Evolutionary conservation across 148 eudicot species (phyloP), one percentile per base, ranked within the genome.

Genomic region (Suaeda aralocaspica): DNA sequence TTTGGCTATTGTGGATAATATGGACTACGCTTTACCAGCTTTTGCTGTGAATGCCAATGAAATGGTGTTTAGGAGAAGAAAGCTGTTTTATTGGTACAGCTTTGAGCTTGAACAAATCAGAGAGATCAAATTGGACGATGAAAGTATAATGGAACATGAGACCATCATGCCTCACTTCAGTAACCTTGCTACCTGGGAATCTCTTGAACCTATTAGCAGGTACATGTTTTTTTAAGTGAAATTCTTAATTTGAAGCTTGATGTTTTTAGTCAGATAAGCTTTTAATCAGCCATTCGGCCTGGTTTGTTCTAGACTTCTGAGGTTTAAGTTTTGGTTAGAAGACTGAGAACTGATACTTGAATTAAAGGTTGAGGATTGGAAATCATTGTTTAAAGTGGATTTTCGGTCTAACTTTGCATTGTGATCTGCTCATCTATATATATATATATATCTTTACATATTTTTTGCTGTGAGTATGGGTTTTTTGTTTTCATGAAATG

Each of bases 151-250:
- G 0, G 12, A 24, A n/a, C 8, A 14, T 18, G 68, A 75, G 5
- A 8, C 22, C 67, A 46, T 69, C 58, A 48, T 77, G 46, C 71
- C 81, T 46, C 81, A 77, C 69, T 57, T 63, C 21, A 74, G 51
- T 72, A 78, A 69, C 59, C 81, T 81, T 59, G 78, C 79, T 28
- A 70, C 81, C 16, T 78, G 84, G 81, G 84, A 81, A 42, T 72
- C 70, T 57, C 75, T 66, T 59, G 75, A 74, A 67, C 80, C 65
- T 53, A 61, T 76, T 69, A 72, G 80, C 72, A 72, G 80, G 80
- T 77, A 67, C 51, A 41, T 46, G 56, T 36, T 57, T 28, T 19
- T 33, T 33, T 33, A 18, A 45, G 30, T 34, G 50, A 56, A 76
- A 33, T 28, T 46, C 15, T 29, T 16, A 58, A 12, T 58, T 30